These are phyloP conservation scores for Tulasnella sp. DNA, from an alignment of 768 basidiomycete species.

Conservation along the genomic window DNA sequence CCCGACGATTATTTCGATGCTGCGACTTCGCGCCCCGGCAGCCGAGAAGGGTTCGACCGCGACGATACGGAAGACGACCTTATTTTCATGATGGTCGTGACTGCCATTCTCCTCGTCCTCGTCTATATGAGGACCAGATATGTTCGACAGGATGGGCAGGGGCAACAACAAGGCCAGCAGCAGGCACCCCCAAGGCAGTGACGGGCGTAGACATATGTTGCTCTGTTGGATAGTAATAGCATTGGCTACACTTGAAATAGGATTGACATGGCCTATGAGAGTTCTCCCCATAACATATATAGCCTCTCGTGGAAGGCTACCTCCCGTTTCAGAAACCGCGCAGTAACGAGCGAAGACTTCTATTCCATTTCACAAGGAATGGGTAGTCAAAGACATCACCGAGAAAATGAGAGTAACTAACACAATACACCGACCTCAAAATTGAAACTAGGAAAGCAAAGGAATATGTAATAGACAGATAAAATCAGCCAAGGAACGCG, in stretches of 20 bases:
- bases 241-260: not conserved
- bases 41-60: slow-evolving; percentile 19
- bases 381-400: slow-evolving; percentile 8
- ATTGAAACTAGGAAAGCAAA: slow-evolving; percentile 1
- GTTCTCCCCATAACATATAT: not conserved
- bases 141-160: not conserved
- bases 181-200: not conserved
- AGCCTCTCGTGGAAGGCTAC: not conserved
- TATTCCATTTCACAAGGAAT: not conserved
- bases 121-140: slow-evolving; percentile 23
- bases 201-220: not conserved
- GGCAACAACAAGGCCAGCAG: not conserved
- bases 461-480: not conserved
- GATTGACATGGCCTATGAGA: not conserved
- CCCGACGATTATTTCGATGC: slow-evolving; percentile 27
- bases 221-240: not conserved
- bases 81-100: slow-evolving; percentile 24
- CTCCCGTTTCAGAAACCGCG: not conserved
- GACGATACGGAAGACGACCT: slow-evolving; percentile 25
- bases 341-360: not conserved
- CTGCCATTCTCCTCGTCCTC: slow-evolving; percentile 9
- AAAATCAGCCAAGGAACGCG: not conserved
- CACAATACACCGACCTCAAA: slow-evolving; percentile 9
- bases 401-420: not conserved
- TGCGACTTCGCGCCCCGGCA: slow-evolving; percentile 22